phyloP scores from a whole-genome alignment of 208 protist genomes.

The Acanthamoeba healyi region DNA sequence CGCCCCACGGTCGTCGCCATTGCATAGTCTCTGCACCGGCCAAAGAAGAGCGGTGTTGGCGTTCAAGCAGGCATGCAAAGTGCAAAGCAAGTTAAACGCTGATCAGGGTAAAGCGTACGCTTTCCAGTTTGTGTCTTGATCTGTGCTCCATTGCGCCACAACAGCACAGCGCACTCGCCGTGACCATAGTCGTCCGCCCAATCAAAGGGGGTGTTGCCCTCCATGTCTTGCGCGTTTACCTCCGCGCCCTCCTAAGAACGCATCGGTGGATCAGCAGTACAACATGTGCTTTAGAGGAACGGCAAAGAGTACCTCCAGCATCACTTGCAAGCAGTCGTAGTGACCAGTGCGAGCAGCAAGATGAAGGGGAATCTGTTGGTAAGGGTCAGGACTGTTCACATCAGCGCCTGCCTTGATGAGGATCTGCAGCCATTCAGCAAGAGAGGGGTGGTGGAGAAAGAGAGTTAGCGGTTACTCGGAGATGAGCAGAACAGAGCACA shows the following conservation, averaged over 20 bases:
- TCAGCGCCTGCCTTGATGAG: constrained; percentile 52
- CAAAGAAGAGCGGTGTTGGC: too few relatives aligned
- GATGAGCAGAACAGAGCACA: too few relatives aligned
- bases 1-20: constrained; percentile 45
- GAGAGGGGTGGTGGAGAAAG: too few relatives aligned
- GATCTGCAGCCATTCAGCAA: too few relatives aligned
- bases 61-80: too few relatives aligned
- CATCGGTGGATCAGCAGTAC: not conserved
- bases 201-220: constrained; percentile 67
- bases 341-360: constrained; percentile 58
- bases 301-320: not conserved
- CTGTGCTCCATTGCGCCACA: constrained; percentile 57
- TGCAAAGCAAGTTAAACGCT: too few relatives aligned
- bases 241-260: constrained; percentile 40
- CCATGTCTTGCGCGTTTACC: constrained; percentile 46
- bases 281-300: too few relatives aligned
- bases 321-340: constrained; percentile 51
- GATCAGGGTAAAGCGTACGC: not conserved
- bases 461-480: too few relatives aligned
- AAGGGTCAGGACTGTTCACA: constrained; percentile 48
- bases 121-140: constrained; percentile 74
- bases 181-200: constrained; percentile 69
- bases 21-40: constrained; percentile 30
- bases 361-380: constrained; percentile 54
- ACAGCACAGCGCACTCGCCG: constrained; percentile 56